Evolutionary conservation across 1,284 basidiomycete genomes (phyloP).

Genomic region (Neotropicomus parvogracilis): DNA sequence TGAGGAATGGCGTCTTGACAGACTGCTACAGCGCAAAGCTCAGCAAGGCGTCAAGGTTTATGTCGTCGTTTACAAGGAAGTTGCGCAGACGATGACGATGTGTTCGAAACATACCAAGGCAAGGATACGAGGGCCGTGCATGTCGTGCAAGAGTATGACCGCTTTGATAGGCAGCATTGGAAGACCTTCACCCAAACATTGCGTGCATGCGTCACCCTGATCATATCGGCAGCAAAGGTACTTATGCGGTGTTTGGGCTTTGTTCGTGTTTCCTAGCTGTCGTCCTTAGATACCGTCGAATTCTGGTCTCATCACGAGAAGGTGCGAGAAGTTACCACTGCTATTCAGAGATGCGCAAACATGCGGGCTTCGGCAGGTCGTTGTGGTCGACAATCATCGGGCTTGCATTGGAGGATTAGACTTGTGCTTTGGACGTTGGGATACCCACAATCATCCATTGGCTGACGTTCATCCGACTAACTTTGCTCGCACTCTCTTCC

Average conservation of each 20-base stretch:
- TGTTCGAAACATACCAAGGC: conserved; percentile 83
- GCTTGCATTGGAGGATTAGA: conserved; percentile 86
- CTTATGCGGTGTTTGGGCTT: neutral
- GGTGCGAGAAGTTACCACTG: conserved; percentile 19
- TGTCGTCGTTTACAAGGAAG: conserved; percentile 88
- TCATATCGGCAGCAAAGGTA: conserved; percentile 80
- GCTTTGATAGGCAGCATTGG: conserved; percentile 59
- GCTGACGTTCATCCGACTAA: conserved; percentile 88
- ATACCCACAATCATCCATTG: conserved; percentile 81
- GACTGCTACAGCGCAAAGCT: conserved; percentile 82
- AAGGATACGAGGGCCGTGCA: conserved; percentile 2
- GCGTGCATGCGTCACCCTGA: conserved; percentile 85
- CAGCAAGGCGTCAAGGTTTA: conserved; percentile 87
- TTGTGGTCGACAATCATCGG: conserved; percentile 82
- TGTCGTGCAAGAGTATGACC: neutral
- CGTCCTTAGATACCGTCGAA: conserved; percentile 57
- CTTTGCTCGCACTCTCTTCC: conserved; percentile 79
- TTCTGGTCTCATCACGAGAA: conserved; percentile 87
- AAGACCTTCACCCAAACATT: conserved; percentile 84
- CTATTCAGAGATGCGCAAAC: conserved; percentile 1
- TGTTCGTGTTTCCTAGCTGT: neutral
- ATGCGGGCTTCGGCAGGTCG: conserved; percentile 42
- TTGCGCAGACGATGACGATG: conserved; percentile 88
- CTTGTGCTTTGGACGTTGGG: conserved; percentile 94
- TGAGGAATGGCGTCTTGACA: conserved; percentile 84